A percentile compares a stretch with the other conserved stretches of the same genome.
Evolutionary conservation across 371 early-diverging fungal genomes (phyloP).

Genomic region (Rhizopus delemar): DNA sequence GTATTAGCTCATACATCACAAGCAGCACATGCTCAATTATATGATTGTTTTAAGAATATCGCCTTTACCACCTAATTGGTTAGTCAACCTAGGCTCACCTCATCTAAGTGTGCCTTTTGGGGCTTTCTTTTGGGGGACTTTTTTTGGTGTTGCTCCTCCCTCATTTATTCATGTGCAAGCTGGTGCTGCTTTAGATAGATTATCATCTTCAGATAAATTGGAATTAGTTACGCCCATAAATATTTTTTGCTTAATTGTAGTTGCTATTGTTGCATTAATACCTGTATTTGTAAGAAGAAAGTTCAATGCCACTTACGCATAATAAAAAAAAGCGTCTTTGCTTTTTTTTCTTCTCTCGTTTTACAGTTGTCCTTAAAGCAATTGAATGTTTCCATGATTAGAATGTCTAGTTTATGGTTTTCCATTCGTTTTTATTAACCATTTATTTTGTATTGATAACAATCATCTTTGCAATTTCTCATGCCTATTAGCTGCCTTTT

Average conservation of each 20-base stretch:
- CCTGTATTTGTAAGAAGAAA: constrained; percentile 45
- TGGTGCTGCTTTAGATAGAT: constrained; percentile 59
- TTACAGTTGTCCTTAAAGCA: not conserved
- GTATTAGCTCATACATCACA: constrained; percentile 53
- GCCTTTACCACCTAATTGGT: constrained; percentile 70
- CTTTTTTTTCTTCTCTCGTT: not conserved
- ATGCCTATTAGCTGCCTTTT: too few relatives aligned
- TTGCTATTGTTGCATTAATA: constrained; percentile 46
- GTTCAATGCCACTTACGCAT: constrained; percentile 12
- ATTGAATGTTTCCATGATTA: too few relatives aligned
- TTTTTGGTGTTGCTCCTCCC: constrained; percentile 60
- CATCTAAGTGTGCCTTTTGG: constrained; percentile 57
- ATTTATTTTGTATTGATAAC: too few relatives aligned
- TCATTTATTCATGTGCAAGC: constrained; percentile 71
- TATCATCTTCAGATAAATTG: constrained; percentile 57
- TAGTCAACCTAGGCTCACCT: constrained; percentile 63
- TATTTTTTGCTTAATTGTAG: constrained; percentile 42
- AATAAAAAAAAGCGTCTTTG: not conserved
- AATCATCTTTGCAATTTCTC: too few relatives aligned
- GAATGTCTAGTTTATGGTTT: too few relatives aligned
- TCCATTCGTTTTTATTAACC: too few relatives aligned
- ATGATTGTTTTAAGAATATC: constrained; percentile 59
- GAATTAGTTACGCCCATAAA: constrained; percentile 46
- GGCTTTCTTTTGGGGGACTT: constrained; percentile 61
- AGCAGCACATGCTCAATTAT: constrained; percentile 64